These are phyloP conservation scores for Aegilops speltoides DNA, from an alignment of 176 grass and related monocot species.

Conservation along the genomic window DNA sequence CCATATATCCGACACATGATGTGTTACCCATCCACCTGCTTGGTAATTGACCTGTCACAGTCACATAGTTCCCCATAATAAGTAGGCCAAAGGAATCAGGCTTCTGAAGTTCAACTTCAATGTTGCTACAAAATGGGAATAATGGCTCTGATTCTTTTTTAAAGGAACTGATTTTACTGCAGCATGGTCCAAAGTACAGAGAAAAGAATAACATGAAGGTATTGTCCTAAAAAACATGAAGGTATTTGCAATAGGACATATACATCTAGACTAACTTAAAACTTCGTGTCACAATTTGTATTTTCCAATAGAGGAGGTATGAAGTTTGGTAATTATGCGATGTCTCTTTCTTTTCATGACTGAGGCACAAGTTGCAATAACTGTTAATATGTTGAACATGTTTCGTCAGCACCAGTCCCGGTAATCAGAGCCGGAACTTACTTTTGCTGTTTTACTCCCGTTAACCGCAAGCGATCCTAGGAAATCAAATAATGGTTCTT, in stretches of 20 bases:
- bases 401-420: background rate
- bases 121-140: background rate
- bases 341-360: background rate
- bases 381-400: background rate
- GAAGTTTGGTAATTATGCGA: too few species aligned
- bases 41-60: constrained; percentile 70
- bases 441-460: constrained; percentile 79
- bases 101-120: background rate
- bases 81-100: background rate
- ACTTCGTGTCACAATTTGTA: background rate
- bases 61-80: background rate
- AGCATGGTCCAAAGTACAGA: background rate
- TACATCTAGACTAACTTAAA: background rate
- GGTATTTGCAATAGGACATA: background rate
- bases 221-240: too few species aligned
- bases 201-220: background rate
- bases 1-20: constrained; percentile 82
- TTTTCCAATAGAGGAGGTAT: too few species aligned
- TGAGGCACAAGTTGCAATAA: background rate
- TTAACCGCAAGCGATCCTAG: constrained; percentile 65
- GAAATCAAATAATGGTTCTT: constrained; percentile 85
- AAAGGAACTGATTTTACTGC: background rate
- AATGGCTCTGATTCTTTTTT: background rate
- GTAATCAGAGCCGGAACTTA: constrained; percentile 20
- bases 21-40: constrained; percentile 64